phyloP scores from a whole-genome alignment of 192 early-diverging fungal genomes.

The Paraglomus brasilianum region DNA sequence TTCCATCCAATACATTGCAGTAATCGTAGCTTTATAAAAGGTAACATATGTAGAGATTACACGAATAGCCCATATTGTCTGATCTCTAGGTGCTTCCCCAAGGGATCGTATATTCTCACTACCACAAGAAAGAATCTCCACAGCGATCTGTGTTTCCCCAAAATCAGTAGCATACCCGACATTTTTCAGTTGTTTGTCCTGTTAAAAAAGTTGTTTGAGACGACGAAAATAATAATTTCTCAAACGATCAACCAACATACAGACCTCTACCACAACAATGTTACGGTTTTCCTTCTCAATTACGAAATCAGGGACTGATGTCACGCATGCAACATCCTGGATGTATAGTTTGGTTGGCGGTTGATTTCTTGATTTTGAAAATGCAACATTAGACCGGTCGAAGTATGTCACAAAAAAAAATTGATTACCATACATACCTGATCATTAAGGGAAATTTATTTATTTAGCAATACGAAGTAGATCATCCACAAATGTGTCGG shows the following conservation, averaged over 20 bases:
- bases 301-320: slow-evolving; percentile 4
- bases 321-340: not conserved
- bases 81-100: not conserved
- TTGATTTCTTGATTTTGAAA: not conserved
- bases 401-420: not conserved
- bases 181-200: slow-evolving; percentile 17
- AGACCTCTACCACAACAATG: not conserved
- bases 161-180: not conserved
- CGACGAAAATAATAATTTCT: not conserved
- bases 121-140: not conserved
- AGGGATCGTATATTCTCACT: not conserved
- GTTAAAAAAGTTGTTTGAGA: not conserved
- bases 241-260: not conserved
- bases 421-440: slow-evolving; percentile 6
- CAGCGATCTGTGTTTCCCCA: slow-evolving; percentile 10
- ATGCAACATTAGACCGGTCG: not conserved
- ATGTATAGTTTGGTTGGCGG: not conserved
- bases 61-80: not conserved
- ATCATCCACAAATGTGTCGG: slow-evolving; percentile 17
- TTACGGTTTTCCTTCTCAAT: not conserved
- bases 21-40: not conserved
- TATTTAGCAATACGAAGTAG: not conserved
- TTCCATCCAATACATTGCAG: slow-evolving; percentile 9
- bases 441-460: slow-evolving; percentile 5
- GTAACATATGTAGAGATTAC: slow-evolving; percentile 4